Evolutionary conservation across 2,329 filamentous ascomycete genomes (phyloP).

Genomic region (Fonsecaea pedrosoi): DNA sequence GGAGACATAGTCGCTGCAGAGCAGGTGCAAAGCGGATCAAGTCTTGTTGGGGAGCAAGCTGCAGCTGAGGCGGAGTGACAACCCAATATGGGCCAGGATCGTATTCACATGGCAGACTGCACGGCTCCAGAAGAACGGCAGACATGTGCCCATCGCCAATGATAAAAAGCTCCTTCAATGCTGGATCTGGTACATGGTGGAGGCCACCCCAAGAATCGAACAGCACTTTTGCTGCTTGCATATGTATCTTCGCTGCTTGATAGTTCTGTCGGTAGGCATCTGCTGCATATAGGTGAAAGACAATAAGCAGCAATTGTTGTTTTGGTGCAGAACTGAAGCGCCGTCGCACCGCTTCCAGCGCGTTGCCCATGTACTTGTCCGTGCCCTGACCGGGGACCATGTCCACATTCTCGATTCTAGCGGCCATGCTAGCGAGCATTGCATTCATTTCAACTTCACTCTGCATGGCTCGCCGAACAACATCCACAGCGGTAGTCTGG

Average conservation of each 20-base stretch:
- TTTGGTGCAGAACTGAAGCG: slow-evolving; percentile 33
- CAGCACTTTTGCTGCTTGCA: slow-evolving; percentile 35
- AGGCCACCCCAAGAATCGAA: slow-evolving; percentile 36
- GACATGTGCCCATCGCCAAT: slow-evolving; percentile 37
- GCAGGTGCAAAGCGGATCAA: slow-evolving; percentile 28
- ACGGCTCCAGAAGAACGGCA: slow-evolving; percentile 33
- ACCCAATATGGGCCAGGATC: slow-evolving; percentile 35
- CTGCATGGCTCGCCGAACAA: slow-evolving; percentile 34
- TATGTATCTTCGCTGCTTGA: slow-evolving; percentile 36
- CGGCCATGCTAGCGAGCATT: slow-evolving; percentile 37
- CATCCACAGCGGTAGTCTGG: slow-evolving; percentile 28
- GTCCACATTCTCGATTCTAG: slow-evolving; percentile 37
- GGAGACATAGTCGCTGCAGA: slow-evolving; percentile 15
- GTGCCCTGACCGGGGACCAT: slow-evolving; percentile 31
- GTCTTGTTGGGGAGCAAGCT: slow-evolving; percentile 30
- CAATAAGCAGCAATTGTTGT: slow-evolving; percentile 35
- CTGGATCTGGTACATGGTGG: slow-evolving; percentile 32
- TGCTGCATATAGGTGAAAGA: slow-evolving; percentile 38
- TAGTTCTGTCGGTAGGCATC: slow-evolving; percentile 38
- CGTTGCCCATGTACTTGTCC: slow-evolving; percentile 36
- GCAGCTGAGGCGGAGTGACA: slow-evolving; percentile 29
- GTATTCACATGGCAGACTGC: slow-evolving; percentile 36
- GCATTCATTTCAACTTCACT: slow-evolving; percentile 39
- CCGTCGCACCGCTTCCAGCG: slow-evolving; percentile 32
- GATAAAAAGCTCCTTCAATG: slow-evolving; percentile 35